Evolutionary conservation across 2,329 filamentous ascomycete genomes (phyloP).

Genomic region (Phoma herbarum): DNA sequence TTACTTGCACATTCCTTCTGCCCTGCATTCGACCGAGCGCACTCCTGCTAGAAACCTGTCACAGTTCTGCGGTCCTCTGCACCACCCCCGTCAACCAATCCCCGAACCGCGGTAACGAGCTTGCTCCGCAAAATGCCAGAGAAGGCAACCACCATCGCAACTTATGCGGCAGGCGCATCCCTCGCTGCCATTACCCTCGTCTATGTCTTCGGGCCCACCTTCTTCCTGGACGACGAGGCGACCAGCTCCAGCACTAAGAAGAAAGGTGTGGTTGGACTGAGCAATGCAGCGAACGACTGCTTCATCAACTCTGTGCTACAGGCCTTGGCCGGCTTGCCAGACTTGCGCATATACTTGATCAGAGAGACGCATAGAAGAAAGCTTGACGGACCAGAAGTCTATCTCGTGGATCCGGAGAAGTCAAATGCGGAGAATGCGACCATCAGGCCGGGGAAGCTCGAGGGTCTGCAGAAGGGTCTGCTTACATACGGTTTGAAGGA

Average conservation of each 20-base stretch:
- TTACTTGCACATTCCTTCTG: conserved; percentile 12
- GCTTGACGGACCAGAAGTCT: conserved; percentile 80
- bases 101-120: conserved; percentile 30
- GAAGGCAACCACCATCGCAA: conserved; percentile 82
- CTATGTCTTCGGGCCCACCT: conserved; percentile 98
- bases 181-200: conserved; percentile 93
- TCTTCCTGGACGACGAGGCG: conserved; percentile 86
- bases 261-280: conserved; percentile 85
- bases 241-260: conserved; percentile 66
- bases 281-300: conserved; percentile 85
- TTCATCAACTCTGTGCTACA: conserved; percentile 94
- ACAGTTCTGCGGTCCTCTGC: conserved; percentile 15
- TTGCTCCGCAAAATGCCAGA: conserved; percentile 71
- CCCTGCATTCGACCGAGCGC: conserved; percentile 22
- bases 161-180: conserved; percentile 94
- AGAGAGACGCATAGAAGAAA: conserved; percentile 85
- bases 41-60: conserved; percentile 8
- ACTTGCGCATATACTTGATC: conserved; percentile 90
- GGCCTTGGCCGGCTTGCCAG: conserved; percentile 86
- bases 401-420: conserved; percentile 66
- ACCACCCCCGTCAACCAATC: conserved; percentile 36
- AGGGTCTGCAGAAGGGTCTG: conserved; percentile 76
- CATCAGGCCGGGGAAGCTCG: conserved; percentile 58
- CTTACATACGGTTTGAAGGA: conserved; percentile 91
- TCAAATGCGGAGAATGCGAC: conserved; percentile 53